These are phyloP conservation scores for Podospora anserina DNA, from an alignment of 495 filamentous ascomycete genomes.

Conservation along the genomic window DNA sequence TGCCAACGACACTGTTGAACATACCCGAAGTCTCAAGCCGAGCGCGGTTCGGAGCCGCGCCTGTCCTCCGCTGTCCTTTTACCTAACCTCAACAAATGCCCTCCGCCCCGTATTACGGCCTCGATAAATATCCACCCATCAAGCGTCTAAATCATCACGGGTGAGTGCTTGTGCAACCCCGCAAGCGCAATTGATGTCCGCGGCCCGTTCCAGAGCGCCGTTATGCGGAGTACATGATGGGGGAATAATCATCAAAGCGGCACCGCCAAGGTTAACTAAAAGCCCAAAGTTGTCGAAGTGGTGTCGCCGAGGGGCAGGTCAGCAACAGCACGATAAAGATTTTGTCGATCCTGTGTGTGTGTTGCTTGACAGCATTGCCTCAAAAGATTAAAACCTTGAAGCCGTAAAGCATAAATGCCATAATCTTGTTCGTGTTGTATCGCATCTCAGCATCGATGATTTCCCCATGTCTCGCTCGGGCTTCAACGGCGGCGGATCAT, in stretches of 20 bases:
- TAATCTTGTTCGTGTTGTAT: background rate
- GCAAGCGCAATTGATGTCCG: background rate
- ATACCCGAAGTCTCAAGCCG: background rate
- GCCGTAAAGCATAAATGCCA: background rate
- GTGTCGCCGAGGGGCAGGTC: background rate
- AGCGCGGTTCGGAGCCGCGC: background rate
- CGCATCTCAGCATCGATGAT: background rate
- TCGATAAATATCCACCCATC: background rate
- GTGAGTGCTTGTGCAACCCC: background rate
- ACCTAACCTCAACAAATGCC: slow-evolving; percentile 2
- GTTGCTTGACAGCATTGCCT: background rate
- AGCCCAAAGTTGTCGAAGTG: background rate
- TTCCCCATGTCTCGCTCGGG: slow-evolving; percentile 2
- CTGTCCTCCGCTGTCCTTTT: background rate
- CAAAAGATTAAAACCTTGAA: background rate
- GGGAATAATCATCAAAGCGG: background rate
- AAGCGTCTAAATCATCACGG: background rate
- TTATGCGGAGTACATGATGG: background rate
- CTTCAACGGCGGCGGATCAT: slow-evolving; percentile 3
- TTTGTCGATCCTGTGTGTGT: background rate
- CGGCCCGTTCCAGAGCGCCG: slow-evolving; percentile 3
- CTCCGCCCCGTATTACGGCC: background rate
- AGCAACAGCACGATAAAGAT: background rate
- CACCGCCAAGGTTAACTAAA: background rate
- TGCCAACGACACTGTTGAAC: background rate